A percentile compares a stretch with the other conserved stretches of the same genome.
Evolutionary conservation across 495 filamentous ascomycete genomes (phyloP).

Genomic region (Hyphodiscus hymeniophilus): DNA sequence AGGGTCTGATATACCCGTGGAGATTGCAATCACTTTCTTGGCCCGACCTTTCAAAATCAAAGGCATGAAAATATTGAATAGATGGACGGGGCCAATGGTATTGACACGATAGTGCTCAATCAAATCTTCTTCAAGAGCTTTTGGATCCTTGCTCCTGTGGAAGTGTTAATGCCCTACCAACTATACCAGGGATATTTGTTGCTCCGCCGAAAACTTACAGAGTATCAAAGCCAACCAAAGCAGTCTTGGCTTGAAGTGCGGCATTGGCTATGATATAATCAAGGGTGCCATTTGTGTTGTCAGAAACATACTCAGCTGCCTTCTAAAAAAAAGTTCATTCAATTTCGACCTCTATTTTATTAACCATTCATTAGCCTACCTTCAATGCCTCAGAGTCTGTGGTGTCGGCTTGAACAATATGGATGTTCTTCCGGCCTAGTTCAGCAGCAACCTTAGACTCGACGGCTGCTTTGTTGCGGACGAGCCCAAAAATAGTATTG

Average conservation of each 20-base stretch:
- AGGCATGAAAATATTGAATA: constrained; percentile 45
- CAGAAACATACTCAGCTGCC: constrained; percentile 27
- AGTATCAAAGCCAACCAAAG: constrained; percentile 7
- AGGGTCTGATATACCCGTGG: constrained; percentile 36
- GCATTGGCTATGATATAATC: constrained; percentile 49
- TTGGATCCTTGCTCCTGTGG: constrained; percentile 22
- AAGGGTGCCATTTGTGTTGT: constrained; percentile 33
- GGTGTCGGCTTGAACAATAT: constrained; percentile 39
- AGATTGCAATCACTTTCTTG: constrained; percentile 50
- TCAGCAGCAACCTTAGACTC: constrained; percentile 25
- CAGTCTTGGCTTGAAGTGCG: constrained; percentile 19
- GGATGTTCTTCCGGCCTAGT: constrained; percentile 30
- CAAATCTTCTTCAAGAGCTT: constrained; percentile 24
- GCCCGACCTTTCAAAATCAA: constrained; percentile 37
- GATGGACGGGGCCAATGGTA: constrained; percentile 38
- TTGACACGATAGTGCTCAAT: constrained; percentile 32
- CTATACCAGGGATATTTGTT: constrained; percentile 6
- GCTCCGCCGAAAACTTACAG: constrained; percentile 19
- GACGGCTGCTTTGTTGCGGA: constrained; percentile 25
- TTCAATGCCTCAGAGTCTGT: constrained; percentile 32
- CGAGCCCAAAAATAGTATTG: constrained; percentile 29
- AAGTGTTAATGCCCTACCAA: constrained; percentile 1
- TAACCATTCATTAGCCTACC: constrained; percentile 10
- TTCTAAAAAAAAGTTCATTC: constrained; percentile 18
- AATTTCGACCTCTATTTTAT: constrained; percentile 4